Conservation (phyloP, 805 yeast genomes). For the Candida yuanshanica region DNA sequence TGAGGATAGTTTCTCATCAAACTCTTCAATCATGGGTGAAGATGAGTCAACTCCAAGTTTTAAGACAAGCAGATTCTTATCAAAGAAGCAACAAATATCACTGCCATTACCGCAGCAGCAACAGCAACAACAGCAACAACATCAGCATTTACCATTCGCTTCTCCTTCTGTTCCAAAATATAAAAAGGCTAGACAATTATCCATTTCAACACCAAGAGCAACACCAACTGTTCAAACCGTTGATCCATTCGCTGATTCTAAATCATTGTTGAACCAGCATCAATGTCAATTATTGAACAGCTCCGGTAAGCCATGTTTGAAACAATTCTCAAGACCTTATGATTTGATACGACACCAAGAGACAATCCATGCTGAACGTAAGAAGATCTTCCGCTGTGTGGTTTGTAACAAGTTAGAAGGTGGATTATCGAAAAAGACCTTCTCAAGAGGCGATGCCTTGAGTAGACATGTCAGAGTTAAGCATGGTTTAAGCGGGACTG, state of each 20-base stretch:
- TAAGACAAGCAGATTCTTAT: not conserved
- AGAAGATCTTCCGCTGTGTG: slow-evolving; percentile 80
- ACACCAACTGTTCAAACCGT: not conserved
- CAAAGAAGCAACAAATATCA: slow-evolving; percentile 1
- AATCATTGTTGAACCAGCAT: slow-evolving; percentile 22
- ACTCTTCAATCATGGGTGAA: slow-evolving; percentile 19
- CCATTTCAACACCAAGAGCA: slow-evolving; percentile 2
- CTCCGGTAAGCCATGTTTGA: slow-evolving; percentile 56
- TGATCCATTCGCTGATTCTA: not conserved
- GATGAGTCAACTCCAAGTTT: slow-evolving; percentile 5
- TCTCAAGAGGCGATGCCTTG: slow-evolving; percentile 90
- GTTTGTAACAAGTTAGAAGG: slow-evolving; percentile 56
- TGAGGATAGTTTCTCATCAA: slow-evolving; percentile 24
- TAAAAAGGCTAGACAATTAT: slow-evolving; percentile 1
- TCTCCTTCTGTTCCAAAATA: not conserved
- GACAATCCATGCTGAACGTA: slow-evolving; percentile 86
- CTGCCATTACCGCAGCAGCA: not conserved
- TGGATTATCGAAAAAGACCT: slow-evolving; percentile 55
- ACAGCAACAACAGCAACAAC: not conserved
- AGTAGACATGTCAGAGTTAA: slow-evolving; percentile 91
- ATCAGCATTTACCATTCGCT: not conserved
- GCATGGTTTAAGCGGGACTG: slow-evolving; percentile 65
- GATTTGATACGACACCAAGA: slow-evolving; percentile 94
- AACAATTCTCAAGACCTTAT: slow-evolving; percentile 88
- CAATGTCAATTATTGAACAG: slow-evolving; percentile 58